Percentiles rank a stretch among this genome's conserved stretches.
These are phyloP conservation scores for Populus trichocarpa DNA, from an alignment of 441 rosid genomes.

Conservation along the genomic window DNA sequence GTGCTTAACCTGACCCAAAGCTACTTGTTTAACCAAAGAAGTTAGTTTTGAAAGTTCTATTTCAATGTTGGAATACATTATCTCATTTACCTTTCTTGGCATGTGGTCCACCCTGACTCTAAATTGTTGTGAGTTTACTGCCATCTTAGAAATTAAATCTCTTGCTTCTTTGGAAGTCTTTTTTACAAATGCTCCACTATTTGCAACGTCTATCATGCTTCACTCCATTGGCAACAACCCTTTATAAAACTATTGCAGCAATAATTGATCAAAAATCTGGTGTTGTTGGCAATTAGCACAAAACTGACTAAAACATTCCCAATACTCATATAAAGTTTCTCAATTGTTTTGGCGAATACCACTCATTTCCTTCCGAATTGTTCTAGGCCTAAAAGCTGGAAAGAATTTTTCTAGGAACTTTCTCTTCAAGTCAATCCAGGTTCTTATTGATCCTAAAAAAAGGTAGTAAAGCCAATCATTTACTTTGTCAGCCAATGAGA, in stretches of 20 bases:
- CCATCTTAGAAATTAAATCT: background rate
- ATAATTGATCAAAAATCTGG: too few species aligned
- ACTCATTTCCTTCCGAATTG: background rate
- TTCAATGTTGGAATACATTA: background rate
- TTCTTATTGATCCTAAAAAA: background rate
- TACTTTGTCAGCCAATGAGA: background rate
- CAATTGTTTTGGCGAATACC: background rate
- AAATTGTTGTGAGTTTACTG: background rate
- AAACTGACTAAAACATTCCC: background rate
- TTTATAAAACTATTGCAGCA: too few species aligned
- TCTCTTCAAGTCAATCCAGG: background rate
- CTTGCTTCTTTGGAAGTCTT: background rate
- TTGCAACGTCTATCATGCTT: background rate
- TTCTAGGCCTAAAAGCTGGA: background rate
- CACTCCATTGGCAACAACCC: too few species aligned
- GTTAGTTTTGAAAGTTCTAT: background rate
- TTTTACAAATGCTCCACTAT: background rate
- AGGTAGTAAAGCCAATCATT: background rate
- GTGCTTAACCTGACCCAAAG: background rate
- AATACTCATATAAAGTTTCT: background rate
- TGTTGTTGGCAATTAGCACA: background rate
- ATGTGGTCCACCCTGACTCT: too few species aligned
- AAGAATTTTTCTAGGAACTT: background rate
- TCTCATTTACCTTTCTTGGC: background rate
- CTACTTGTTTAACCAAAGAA: background rate